These are phyloP conservation scores for Lactarius sanguifluus DNA, from an alignment of 768 basidiomycete genomes.

Conservation along the genomic window DNA sequence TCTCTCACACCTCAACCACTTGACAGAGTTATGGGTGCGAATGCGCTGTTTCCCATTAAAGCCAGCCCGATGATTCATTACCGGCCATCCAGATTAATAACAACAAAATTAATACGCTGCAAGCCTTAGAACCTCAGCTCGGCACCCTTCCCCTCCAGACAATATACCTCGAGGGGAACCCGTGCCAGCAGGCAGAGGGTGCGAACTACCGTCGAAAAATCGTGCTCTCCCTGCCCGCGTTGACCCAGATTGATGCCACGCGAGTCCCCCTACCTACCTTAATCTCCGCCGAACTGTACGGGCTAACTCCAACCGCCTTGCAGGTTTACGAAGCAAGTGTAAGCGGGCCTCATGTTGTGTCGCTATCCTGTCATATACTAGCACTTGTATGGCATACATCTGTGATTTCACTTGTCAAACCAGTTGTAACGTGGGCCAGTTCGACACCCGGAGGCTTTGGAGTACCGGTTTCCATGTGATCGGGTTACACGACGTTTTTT, in stretches of 20 bases:
- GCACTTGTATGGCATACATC: conserved; percentile 17
- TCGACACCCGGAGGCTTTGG: conserved; percentile 2
- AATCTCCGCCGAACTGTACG: conserved; percentile 15
- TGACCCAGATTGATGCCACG: conserved; percentile 96
- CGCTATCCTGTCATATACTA: conserved; percentile 8
- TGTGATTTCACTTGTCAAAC: conserved; percentile 10
- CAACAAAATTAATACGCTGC: conserved; percentile 77
- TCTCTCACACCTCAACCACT: conserved; percentile 64
- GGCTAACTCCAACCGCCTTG: conserved; percentile 7
- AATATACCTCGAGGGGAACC: conserved; percentile 94
- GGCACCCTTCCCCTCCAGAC: conserved; percentile 67
- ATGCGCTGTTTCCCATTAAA: not conserved
- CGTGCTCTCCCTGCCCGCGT: conserved; percentile 81
- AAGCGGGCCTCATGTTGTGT: conserved; percentile 20
- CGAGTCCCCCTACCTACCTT: conserved; percentile 45
- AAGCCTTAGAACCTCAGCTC: conserved; percentile 66
- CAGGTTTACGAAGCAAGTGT: conserved; percentile 25
- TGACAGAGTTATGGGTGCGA: conserved; percentile 96
- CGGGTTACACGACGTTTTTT: not conserved
- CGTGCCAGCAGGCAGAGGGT: conserved; percentile 79
- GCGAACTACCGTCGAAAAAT: conserved; percentile 84
- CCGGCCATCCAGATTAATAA: conserved; percentile 67
- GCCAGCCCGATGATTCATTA: not conserved
- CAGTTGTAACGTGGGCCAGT: not conserved
- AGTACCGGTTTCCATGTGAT: not conserved